Evolutionary conservation across 2,329 filamentous ascomycete species (phyloP), one percentile per base, ranked within the genome.

Genomic region (Trichoderma aggressivum): DNA sequence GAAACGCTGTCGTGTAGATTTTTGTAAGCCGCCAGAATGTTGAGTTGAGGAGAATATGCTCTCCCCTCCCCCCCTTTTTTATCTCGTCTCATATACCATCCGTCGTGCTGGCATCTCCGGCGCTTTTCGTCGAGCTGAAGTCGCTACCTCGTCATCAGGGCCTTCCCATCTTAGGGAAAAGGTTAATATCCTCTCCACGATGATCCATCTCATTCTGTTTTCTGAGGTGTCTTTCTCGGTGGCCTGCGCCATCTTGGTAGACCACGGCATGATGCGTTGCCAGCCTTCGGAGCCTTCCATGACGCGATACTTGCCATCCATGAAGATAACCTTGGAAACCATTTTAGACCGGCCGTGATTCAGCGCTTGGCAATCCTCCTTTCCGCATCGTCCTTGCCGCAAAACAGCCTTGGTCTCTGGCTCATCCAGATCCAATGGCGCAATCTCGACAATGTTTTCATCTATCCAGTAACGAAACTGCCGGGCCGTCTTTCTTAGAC

Each of bases 381-480:
- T 79, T 14, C 77, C 78, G 28, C 81, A 82, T 18, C 81, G 77
- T 6, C 81, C 81, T 28, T 82, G 76, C 3, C 76, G 75, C 18
- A 82, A 70, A 8, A 82, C 77, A 11, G 77, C 74, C 47, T 76
- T 78, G 7, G 79, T 77, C 62, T 81, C 80, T 8, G 80, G 74
- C 21, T 82, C 80, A 39, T 77, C 74, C 5, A 81, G 72, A 43
- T 80, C 78, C 65, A 82, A 74, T 1, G 77, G 74, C 11, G 80
- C 78, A 75, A 82, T 81, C 71, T 82, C 81, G 26, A 82, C 79
- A 26, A 80, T 79, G 70, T 78, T 77, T 12, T 81, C 79, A 55
- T 81, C 76, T 56, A 82, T 78, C 80, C 81, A 82, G 70, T 82
- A 82, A 24, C 79, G 75, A 65, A 82, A 82, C 70, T 82, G 79